These are phyloP conservation scores for Golovinomyces cichoracearum DNA, from an alignment of 2,329 filamentous ascomycete species.

Conservation along the genomic window DNA sequence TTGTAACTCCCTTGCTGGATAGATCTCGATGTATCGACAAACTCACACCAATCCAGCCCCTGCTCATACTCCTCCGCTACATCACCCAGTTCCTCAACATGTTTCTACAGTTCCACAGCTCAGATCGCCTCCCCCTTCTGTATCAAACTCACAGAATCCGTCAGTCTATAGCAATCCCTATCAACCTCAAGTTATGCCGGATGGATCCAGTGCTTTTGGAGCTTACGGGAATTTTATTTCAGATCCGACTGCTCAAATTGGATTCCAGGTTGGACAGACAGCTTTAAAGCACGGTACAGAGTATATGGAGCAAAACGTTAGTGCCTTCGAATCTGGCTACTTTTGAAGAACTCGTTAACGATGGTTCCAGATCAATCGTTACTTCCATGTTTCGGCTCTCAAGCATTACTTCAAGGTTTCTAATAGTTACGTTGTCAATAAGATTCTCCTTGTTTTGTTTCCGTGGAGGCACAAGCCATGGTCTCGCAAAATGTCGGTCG, in stretches of 20 bases:
- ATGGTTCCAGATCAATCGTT: slow-evolving; percentile 38
- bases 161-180: slow-evolving; percentile 48
- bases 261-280: slow-evolving; percentile 76
- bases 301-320: slow-evolving; percentile 82
- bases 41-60: slow-evolving; percentile 45
- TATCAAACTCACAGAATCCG: slow-evolving; percentile 29
- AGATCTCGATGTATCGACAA: slow-evolving; percentile 73
- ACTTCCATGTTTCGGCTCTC: slow-evolving; percentile 72
- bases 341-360: slow-evolving; percentile 2
- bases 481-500: slow-evolving; percentile 65
- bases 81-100: slow-evolving; percentile 93
- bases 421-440: slow-evolving; percentile 86
- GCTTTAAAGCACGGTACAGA: slow-evolving; percentile 80
- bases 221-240: slow-evolving; percentile 84
- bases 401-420: slow-evolving; percentile 99
- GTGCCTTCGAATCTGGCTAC: slow-evolving; percentile 9
- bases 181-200: slow-evolving; percentile 28
- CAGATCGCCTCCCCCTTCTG: slow-evolving; percentile 56
- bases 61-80: slow-evolving; percentile 64
- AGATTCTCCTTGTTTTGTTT: slow-evolving; percentile 79
- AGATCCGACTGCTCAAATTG: slow-evolving; percentile 83
- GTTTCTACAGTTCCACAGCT: slow-evolving; percentile 94
- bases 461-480: slow-evolving; percentile 95
- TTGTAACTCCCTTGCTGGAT: no score
- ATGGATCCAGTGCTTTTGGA: slow-evolving; percentile 29